Evolutionary conservation across 352 stramenopile genomes (phyloP), one percentile per base, ranked within the genome.

Genomic region (Phytophthora hybrid): DNA sequence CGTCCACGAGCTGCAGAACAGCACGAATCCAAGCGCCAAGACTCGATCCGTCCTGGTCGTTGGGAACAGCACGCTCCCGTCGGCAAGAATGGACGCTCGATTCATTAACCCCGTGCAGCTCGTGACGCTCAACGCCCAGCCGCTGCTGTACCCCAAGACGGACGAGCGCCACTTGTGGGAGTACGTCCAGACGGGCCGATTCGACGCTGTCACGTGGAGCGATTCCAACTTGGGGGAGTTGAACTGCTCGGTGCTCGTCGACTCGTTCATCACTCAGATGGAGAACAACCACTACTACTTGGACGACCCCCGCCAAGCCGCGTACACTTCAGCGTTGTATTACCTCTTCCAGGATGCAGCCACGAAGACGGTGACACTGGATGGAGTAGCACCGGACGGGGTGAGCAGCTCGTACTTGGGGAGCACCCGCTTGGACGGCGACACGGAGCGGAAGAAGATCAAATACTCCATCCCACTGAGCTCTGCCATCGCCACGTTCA

Each of bases 291-390:
- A 83, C 51, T 88, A 81, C 65, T 87, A 75, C 37, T 7, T 87
- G 10, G 74, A 88, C 8, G 62, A 79, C 14, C 76, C 81, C 3
- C 56, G 85, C 5, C 84, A 88, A 59, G 49, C 66, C 0, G 73
- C 86, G 68, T 88, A 88, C 70, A 88, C 78, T n/a, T 79, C 82
- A 10, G 78, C 76, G 56, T 54, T 91, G 10, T 87, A 83, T 51
- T 91, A 85, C 52, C 29, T 91, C 19, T 84, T 88, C 26, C 72
- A 85, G 53, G 55, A 82, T 23, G 83, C 71, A 1, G 73, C 74
- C 0, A 80, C 82, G 14, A 88, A 83, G 52, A 59, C 39, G 0
- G 66, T 84, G 19, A 65, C 51, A 2, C 37, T 71, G 19, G 53
- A 23, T 26, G 46, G 65, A 11, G 18, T n/a, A 46, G 19, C 55